Base-by-base conservation (phyloP, 345 rosid genomes). In the Litchi chinensis region DNA sequence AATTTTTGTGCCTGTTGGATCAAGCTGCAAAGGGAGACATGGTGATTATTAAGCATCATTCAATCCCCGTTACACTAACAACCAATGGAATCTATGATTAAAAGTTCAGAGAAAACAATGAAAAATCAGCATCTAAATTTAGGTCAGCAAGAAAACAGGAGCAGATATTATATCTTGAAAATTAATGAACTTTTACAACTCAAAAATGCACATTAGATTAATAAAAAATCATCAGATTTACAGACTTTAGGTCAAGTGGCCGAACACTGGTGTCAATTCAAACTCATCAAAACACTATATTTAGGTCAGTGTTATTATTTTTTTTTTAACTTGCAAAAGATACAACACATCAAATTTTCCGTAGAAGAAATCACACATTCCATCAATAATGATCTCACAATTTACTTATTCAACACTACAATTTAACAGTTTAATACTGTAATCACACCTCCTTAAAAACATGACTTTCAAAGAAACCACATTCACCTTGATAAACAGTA, bases 401-500 rank as follows among this genome's bases (percentile, higher is more conserved):
- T 46, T 60, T 24, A 12, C 21, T 40, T 63, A 22, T 21, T 40
- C 59, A 75, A 64, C 26, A 75, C 7, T 9, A 26, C 18, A 28
- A 13, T 16, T 40, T 37, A 40, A 56, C 64, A 12, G 60, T 50
- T 67, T 54, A 62, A 65, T 8, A 75, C 28, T 46, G 21, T 37
- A 21, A 65, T 63, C 52, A 54, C 59, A 48, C 11, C 24, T 71
- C 18, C 4, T 10, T 48, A 71, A 3, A 46, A 13, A 52, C 26
- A 75, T 57, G 18, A 52, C 56, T 44, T n/a, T 48, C n/a, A 9
- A 8, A 54, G 65, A 57, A 70, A 75, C 26, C 73, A 83, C 64
- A 32, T 87, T 82, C 81, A 94, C 99, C 97, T 90, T 78, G 99
- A 94, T 62, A 94, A 85, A 85, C 95, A 92, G 82, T 83, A 91